Percentiles rank a stretch among this genome's conserved stretches.
phyloP scores from a whole-genome alignment of 2,329 filamentous ascomycete genomes.

The Colletotrichum euphorbiae region DNA sequence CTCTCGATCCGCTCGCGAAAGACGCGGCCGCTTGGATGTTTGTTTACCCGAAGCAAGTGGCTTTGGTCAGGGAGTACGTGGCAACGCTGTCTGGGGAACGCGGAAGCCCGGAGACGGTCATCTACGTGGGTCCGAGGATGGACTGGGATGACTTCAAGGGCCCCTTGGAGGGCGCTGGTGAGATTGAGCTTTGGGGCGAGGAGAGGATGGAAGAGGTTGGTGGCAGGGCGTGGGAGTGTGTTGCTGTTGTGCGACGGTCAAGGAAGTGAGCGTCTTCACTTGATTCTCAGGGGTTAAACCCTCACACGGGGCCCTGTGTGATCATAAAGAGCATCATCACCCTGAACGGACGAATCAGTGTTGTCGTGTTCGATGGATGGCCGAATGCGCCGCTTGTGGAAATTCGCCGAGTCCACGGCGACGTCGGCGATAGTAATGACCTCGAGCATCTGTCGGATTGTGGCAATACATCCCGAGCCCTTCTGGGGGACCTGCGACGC shows the following conservation, averaged over 20 bases:
- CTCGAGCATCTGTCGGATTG: too few relatives aligned
- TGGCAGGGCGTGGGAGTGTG: conserved; percentile 26
- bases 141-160: conserved; percentile 27
- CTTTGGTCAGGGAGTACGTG: conserved; percentile 46
- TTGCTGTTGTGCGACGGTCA: conserved; percentile 13
- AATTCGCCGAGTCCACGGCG: too few relatives aligned
- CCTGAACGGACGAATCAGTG: too few relatives aligned
- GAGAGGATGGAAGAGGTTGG: conserved; percentile 28
- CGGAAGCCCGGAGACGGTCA: not conserved
- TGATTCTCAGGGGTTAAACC: too few relatives aligned
- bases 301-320: too few relatives aligned
- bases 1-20: conserved; percentile 43
- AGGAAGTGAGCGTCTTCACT: not conserved
- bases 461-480: too few relatives aligned
- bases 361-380: too few relatives aligned
- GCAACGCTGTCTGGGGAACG: conserved; percentile 6
- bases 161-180: not conserved
- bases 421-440: too few relatives aligned
- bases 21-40: conserved; percentile 47
- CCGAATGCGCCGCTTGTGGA: too few relatives aligned
- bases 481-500: too few relatives aligned
- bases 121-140: conserved; percentile 32
- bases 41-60: conserved; percentile 49
- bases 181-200: conserved; percentile 21
- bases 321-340: too few relatives aligned